Conservation (phyloP, 2,329 filamentous ascomycete species). For the Hypomyces rosellus region DNA sequence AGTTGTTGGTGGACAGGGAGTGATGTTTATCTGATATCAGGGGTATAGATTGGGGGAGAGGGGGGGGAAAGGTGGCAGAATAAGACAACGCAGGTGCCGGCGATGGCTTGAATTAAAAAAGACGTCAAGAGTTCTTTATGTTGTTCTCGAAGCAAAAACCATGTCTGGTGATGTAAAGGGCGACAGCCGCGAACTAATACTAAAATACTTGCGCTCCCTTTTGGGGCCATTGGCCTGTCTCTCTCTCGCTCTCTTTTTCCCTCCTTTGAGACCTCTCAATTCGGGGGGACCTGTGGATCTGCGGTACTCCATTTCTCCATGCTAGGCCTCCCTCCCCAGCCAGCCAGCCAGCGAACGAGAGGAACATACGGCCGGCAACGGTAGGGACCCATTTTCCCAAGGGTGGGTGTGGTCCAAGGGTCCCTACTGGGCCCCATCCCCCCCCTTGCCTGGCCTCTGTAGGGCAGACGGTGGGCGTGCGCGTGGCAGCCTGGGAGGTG, state of each 20-base stretch:
- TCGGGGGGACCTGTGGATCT: constrained; percentile 6
- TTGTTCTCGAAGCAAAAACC: constrained; percentile 1
- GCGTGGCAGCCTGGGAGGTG: neutral
- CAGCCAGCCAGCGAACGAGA: no score
- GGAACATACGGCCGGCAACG: neutral
- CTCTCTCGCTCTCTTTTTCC: neutral
- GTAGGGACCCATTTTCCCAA: neutral
- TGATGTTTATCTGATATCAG: neutral
- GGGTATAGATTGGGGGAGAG: neutral
- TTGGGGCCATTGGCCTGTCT: neutral
- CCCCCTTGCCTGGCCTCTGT: neutral
- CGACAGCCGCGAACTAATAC: constrained; percentile 10
- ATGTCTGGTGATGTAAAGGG: neutral
- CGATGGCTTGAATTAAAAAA: neutral
- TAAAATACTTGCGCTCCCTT: neutral
- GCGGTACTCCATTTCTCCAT: constrained; percentile 3
- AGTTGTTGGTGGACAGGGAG: no score
- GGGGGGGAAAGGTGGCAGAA: neutral
- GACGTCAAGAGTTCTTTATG: neutral
- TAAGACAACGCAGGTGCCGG: neutral
- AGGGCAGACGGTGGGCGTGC: neutral
- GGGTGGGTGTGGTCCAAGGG: neutral
- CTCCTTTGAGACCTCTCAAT: neutral
- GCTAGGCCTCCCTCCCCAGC: no score
- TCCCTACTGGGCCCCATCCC: neutral